Percentiles rank a stretch among this genome's conserved stretches.
Conservation (phyloP, 352 stramenopile species). For the Phytophthora kernoviae region DNA sequence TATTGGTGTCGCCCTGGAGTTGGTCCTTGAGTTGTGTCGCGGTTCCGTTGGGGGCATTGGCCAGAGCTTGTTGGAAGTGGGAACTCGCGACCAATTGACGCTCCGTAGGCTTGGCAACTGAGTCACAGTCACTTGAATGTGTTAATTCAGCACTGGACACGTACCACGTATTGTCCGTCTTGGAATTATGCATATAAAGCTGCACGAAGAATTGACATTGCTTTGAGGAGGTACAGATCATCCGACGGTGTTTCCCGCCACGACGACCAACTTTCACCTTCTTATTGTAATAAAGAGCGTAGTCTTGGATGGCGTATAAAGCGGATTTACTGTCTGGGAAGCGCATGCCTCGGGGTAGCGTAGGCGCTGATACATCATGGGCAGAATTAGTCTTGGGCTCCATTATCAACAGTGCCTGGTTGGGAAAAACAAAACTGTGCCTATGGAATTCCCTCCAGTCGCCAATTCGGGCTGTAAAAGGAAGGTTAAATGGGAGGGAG, state of each 20-base stretch:
- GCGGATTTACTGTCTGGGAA: conserved; percentile 56
- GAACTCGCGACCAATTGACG: conserved; percentile 56
- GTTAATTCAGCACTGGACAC: conserved; percentile 53
- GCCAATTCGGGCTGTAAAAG: too few species aligned
- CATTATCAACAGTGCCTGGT: not conserved
- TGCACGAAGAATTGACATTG: conserved; percentile 71
- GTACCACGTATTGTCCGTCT: conserved; percentile 62
- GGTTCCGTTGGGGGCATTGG: conserved; percentile 32
- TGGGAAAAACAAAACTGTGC: not conserved
- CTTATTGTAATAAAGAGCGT: conserved; percentile 62
- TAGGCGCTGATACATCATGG: conserved; percentile 7
- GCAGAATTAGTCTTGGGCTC: not conserved
- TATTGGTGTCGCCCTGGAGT: conserved; percentile 43
- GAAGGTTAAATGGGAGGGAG: too few species aligned
- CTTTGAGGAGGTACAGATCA: conserved; percentile 48
- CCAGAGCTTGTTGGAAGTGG: conserved; percentile 46
- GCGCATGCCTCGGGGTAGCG: conserved; percentile 45
- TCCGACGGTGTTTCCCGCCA: conserved; percentile 63
- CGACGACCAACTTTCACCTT: conserved; percentile 54
- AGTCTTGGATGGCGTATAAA: conserved; percentile 67
- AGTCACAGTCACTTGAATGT: conserved; percentile 51
- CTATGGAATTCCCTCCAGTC: too few species aligned
- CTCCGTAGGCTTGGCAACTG: conserved; percentile 56
- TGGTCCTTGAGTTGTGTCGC: conserved; percentile 40
- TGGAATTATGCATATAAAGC: conserved; percentile 64